Base-by-base conservation (phyloP, 2,329 filamentous ascomycete genomes). In the Pyrenochaeta sp. region DNA sequence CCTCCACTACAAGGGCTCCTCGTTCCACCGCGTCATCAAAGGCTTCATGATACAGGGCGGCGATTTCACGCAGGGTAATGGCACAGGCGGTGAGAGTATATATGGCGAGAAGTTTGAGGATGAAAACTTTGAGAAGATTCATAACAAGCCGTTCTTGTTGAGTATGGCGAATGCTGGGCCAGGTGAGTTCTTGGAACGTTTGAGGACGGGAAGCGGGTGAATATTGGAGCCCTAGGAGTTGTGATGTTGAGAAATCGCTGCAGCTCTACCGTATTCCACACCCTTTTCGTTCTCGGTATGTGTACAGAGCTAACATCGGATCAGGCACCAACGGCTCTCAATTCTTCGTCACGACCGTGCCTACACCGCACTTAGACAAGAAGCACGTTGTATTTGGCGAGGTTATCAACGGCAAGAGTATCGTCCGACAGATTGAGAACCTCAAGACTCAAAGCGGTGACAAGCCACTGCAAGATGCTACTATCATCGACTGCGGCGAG, bases 301-400 rank as follows among this genome's bases (percentile, higher is more conserved):
- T 42, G 39, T 42, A 22, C 22, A 24, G 39, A 34, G 36, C 64
- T 70, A 45, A 70, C 53, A 43, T 19, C 19, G 19, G n/a, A 30
- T 19, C 66, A 91, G 90, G 90, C 71, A 97, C 95, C 78, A 99
- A 99, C 77, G 95, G 95, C 73, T 96, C 91, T 50, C 95, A 99
- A 75, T 99, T 99, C 86, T 99, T 99, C 86, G 84, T 98, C 71
- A 99, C 95, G 48, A 98, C 95, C 15, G 92, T 97, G 30, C 85
- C 89, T n/a, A 98, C 95, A 13, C 93, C 93, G 47, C 95, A 98
- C 78, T 87, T 98, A 39, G 93, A 99, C 78, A 88, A 88, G 77
- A 99, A 99, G 85, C 94, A 99, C 81, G 95, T 98, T 46, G 93
- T 99, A 25, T 99, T 97, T 71, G 95, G 95, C 63, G 90, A 97